Conservation (phyloP, 768 basidiomycete genomes). For the Lyophyllum semitale region DNA sequence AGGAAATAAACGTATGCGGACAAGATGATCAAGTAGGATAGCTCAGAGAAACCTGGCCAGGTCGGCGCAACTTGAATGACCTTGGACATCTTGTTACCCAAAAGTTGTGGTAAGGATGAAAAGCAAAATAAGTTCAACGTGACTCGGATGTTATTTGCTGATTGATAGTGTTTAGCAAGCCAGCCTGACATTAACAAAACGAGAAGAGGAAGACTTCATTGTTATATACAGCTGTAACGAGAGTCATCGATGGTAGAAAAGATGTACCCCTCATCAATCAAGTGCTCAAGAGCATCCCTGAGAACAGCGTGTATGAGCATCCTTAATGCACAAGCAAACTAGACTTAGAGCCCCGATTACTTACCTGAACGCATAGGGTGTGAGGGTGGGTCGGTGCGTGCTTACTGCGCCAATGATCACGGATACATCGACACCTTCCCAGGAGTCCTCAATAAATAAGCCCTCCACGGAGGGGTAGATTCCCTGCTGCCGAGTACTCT, state of each 20-base stretch:
- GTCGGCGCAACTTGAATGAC: conserved; percentile 21
- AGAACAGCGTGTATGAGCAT: conserved; percentile 1
- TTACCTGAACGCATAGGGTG: conserved; percentile 10
- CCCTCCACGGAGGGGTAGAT: conserved; percentile 4
- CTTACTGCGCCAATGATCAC: conserved; percentile 11
- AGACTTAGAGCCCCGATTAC: conserved; percentile 1
- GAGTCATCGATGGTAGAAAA: conserved; percentile 26
- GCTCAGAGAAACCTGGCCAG: conserved; percentile 46
- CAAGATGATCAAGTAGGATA: conserved; percentile 56
- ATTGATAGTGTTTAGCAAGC: background rate
- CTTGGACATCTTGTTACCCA: conserved; percentile 17
- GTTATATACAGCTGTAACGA: conserved; percentile 20
- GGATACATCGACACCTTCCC: conserved; percentile 16
- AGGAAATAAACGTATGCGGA: conserved; percentile 28
- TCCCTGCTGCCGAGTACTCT: background rate
- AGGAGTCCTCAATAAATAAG: background rate
- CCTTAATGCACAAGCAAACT: background rate
- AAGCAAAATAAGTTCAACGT: background rate
- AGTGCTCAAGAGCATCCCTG: conserved; percentile 21
- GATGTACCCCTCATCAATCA: conserved; percentile 26
- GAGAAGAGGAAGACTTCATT: background rate
- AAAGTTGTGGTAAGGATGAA: background rate
- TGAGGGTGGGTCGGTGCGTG: background rate
- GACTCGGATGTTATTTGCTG: background rate
- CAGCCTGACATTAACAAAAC: background rate